Percentiles rank a stretch among this genome's conserved stretches.
Evolutionary conservation across 345 rosid species (phyloP).

Genomic region (Erysimum cheiranthoides): DNA sequence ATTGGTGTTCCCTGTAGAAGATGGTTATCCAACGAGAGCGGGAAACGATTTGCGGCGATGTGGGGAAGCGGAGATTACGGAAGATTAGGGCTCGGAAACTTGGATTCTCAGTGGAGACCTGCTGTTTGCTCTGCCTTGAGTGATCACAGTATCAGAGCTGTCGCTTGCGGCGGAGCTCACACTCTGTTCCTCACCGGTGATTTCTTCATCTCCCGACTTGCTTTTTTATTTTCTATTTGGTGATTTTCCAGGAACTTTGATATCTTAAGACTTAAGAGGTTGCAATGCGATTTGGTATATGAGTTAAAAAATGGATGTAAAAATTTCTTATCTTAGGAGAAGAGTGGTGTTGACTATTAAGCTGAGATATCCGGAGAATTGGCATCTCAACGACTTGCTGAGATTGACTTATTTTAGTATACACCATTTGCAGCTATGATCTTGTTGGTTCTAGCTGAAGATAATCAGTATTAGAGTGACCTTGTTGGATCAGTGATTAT

Average conservation of each 20-base stretch:
- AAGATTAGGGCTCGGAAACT: conserved; percentile 70
- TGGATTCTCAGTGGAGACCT: conserved; percentile 81
- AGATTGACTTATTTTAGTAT: not conserved
- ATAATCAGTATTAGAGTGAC: not conserved
- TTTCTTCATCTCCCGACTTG: not conserved
- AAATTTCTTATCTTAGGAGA: not conserved
- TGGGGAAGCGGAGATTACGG: conserved; percentile 97
- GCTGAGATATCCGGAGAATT: conserved; percentile 5
- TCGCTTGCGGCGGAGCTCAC: conserved; percentile 97
- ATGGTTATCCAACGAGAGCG: conserved; percentile 37
- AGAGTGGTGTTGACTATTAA: conserved; percentile 11
- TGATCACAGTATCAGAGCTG: conserved; percentile 55
- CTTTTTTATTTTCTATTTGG: not conserved
- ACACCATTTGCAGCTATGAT: not conserved
- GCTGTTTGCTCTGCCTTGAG: conserved; percentile 54
- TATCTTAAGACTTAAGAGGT: conserved; percentile 6
- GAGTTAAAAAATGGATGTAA: not conserved
- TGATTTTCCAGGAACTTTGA: not conserved
- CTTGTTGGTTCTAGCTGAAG: conserved; percentile 7
- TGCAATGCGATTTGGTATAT: not conserved
- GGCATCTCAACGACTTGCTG: not conserved
- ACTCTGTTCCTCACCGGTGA: conserved; percentile 91
- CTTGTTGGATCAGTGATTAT: not conserved
- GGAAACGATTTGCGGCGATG: conserved; percentile 63
- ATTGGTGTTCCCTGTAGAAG: conserved; percentile 31